These are phyloP conservation scores for Eucalyptus cladocalyx DNA, from an alignment of 345 rosid genomes.

Conservation along the genomic window DNA sequence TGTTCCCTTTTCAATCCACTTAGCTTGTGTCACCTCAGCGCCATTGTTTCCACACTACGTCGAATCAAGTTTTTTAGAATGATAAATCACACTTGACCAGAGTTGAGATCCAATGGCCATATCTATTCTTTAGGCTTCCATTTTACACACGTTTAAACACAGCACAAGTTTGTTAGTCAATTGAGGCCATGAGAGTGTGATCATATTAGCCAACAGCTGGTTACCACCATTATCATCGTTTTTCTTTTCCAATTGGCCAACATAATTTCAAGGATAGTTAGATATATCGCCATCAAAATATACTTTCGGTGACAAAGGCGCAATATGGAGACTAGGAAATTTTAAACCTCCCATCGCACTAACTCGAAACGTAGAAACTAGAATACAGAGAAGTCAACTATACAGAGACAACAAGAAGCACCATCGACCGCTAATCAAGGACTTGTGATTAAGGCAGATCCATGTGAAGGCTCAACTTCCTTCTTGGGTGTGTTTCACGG, in stretches of 20 bases:
- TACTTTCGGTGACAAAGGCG: neutral
- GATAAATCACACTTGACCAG: neutral
- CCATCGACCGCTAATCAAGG: neutral
- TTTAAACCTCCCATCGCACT: neutral
- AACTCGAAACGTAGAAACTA: neutral
- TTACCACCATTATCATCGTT: neutral
- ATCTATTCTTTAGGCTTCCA: neutral
- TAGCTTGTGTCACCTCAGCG: neutral
- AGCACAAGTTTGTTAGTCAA: neutral
- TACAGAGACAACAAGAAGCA: neutral
- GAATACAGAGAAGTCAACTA: neutral
- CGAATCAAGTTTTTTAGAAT: neutral
- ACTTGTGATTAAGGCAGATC: neutral
- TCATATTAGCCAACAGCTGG: neutral
- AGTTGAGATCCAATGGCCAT: neutral
- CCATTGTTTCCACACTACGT: neutral
- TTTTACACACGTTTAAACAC: neutral
- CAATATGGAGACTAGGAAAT: neutral
- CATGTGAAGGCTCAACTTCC: neutral
- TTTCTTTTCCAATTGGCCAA: neutral
- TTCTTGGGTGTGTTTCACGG: slow-evolving; percentile 1
- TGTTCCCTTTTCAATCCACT: neutral
- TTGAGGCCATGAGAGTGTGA: neutral
- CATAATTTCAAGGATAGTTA: no score
- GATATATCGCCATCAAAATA: neutral